phyloP scores from a whole-genome alignment of 1,284 basidiomycete genomes.

The Pseudozyma sp. region DNA sequence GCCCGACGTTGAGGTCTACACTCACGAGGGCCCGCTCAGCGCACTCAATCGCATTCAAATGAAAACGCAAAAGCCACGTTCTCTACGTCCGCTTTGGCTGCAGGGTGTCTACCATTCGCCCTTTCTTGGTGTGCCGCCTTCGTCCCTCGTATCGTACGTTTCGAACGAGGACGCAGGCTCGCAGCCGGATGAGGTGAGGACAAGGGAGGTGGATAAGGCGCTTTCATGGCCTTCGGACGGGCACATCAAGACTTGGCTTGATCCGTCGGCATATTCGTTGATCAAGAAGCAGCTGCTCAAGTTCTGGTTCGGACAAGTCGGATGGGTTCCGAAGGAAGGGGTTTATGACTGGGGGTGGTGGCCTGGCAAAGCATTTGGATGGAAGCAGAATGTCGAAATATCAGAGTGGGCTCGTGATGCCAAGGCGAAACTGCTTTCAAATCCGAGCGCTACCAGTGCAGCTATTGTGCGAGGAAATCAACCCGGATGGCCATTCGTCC shows the following conservation, averaged over 20 bases:
- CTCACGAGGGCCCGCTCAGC: constrained; percentile 13
- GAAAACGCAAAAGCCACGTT: constrained; percentile 21
- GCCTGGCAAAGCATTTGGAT: constrained; percentile 40
- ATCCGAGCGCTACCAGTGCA: background rate
- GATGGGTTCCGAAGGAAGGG: constrained; percentile 28
- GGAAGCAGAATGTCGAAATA: constrained; percentile 13
- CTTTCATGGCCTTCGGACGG: constrained; percentile 41
- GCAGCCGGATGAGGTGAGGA: constrained; percentile 1
- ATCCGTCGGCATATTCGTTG: constrained; percentile 10
- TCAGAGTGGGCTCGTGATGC: constrained; percentile 19
- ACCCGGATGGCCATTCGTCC: constrained; percentile 42
- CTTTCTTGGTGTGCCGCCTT: constrained; percentile 26
- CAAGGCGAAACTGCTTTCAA: background rate
- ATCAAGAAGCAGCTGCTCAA: constrained; percentile 22
- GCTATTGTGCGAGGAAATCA: background rate
- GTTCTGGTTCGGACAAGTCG: constrained; percentile 29
- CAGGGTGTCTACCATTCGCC: constrained; percentile 27
- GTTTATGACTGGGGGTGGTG: constrained; percentile 46
- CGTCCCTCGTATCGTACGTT: background rate
- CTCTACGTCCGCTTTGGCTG: constrained; percentile 29
- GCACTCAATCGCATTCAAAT: constrained; percentile 12
- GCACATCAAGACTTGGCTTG: constrained; percentile 13
- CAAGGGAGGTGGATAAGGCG: background rate
- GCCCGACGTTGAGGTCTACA: constrained; percentile 23
- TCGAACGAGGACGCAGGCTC: constrained; percentile 1